Evolutionary conservation across 2,329 filamentous ascomycete genomes (phyloP).

Genomic region (Akanthomyces lecanii): DNA sequence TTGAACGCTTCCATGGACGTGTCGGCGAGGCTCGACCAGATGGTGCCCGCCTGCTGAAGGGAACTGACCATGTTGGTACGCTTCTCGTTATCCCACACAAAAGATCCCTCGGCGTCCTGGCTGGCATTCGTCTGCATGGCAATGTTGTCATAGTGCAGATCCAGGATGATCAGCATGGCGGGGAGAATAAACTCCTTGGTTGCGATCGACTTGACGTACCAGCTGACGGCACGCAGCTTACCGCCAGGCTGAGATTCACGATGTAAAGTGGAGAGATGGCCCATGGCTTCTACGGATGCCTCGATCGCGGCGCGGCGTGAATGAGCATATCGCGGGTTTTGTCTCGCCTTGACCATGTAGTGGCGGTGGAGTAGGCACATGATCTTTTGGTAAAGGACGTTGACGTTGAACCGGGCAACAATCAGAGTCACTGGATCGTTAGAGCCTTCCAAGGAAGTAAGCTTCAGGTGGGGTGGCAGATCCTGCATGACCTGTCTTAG

Average conservation of each 20-base stretch:
- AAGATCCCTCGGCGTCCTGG: slow-evolving; percentile 41
- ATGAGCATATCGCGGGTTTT: slow-evolving; percentile 77
- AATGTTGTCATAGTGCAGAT: slow-evolving; percentile 68
- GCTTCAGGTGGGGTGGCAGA: slow-evolving; percentile 73
- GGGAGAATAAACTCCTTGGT: slow-evolving; percentile 83
- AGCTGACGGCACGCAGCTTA: slow-evolving; percentile 67
- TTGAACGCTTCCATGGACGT: slow-evolving; percentile 88
- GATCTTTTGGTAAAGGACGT: slow-evolving; percentile 83
- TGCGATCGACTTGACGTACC: slow-evolving; percentile 74
- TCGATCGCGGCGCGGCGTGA: slow-evolving; percentile 82
- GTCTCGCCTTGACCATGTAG: slow-evolving; percentile 72
- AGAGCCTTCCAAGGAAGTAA: slow-evolving; percentile 70
- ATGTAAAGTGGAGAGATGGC: slow-evolving; percentile 71
- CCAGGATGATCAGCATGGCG: slow-evolving; percentile 77
- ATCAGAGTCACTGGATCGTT: slow-evolving; percentile 80
- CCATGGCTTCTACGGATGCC: slow-evolving; percentile 75
- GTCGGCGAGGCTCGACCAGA: slow-evolving; percentile 76
- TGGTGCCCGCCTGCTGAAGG: slow-evolving; percentile 67
- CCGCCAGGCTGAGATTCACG: slow-evolving; percentile 69
- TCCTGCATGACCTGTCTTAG: slow-evolving; percentile 59
- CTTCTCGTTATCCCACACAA: slow-evolving; percentile 55
- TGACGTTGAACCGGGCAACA: slow-evolving; percentile 78
- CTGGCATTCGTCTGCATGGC: slow-evolving; percentile 38
- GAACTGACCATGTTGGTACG: slow-evolving; percentile 71
- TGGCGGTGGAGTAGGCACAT: slow-evolving; percentile 85